phyloP scores from a whole-genome alignment of 2,329 filamentous ascomycete species.

The Dichotomopilus funicola region DNA sequence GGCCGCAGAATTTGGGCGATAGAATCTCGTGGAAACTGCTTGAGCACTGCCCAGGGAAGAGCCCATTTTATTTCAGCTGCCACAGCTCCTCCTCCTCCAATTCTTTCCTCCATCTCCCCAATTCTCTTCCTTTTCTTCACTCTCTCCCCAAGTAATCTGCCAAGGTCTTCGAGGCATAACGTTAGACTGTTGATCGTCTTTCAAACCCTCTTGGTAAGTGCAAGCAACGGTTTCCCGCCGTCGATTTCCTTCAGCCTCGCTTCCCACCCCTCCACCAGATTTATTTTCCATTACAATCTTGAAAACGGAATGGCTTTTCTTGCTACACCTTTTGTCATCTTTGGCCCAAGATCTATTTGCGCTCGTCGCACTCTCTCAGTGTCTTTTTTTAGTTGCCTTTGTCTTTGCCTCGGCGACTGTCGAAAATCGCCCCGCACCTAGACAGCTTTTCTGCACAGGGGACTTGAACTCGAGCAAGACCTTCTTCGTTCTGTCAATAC shows the following conservation, averaged over 20 bases:
- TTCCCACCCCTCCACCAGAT: background rate
- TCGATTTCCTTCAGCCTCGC: constrained; percentile 17
- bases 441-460: background rate
- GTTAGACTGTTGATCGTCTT: constrained; percentile 11
- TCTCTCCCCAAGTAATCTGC: background rate
- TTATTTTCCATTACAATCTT: background rate
- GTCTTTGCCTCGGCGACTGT: too few species aligned
- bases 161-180: constrained; percentile 12
- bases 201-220: constrained; percentile 20
- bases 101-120: constrained; percentile 18
- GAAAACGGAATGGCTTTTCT: background rate
- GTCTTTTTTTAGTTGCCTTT: too few species aligned
- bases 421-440: background rate
- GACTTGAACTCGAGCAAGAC: background rate
- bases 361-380: too few species aligned
- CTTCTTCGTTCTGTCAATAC: constrained; percentile 5
- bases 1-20: constrained; percentile 26
- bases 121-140: constrained; percentile 11
- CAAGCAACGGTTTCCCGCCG: background rate
- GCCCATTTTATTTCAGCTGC: constrained; percentile 30
- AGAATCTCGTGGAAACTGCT: constrained; percentile 31
- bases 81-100: constrained; percentile 18
- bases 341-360: too few species aligned
- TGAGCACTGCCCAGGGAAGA: constrained; percentile 26
- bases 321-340: too few species aligned